These are phyloP conservation scores for Coriolopsis trogii DNA, from an alignment of 1,284 basidiomycete species.

Conservation along the genomic window DNA sequence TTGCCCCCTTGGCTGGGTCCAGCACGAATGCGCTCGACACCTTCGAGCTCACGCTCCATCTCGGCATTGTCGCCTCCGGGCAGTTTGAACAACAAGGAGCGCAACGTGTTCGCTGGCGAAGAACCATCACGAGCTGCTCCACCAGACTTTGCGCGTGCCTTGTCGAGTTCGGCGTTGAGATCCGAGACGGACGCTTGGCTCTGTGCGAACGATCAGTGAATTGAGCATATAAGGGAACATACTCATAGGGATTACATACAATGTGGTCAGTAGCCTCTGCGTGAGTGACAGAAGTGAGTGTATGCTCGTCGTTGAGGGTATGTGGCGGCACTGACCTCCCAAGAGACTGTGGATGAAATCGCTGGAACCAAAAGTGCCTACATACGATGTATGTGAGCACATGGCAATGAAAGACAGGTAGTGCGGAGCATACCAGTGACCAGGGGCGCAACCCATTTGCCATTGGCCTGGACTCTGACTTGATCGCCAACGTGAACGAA, in stretches of 20 bases:
- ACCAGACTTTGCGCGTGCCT: conserved; percentile 59
- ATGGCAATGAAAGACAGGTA: not conserved
- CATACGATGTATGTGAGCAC: not conserved
- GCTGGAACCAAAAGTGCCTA: conserved; percentile 82
- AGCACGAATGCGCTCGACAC: conserved; percentile 71
- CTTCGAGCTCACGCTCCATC: conserved; percentile 76
- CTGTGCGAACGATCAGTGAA: conserved; percentile 24
- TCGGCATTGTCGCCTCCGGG: conserved; percentile 63
- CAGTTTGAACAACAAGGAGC: conserved; percentile 57
- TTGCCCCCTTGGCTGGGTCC: conserved; percentile 57
- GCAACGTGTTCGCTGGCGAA: conserved; percentile 47
- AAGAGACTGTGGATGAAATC: conserved; percentile 84
- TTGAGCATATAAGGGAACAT: not conserved
- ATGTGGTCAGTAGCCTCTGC: conserved; percentile 75
- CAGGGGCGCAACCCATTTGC: conserved; percentile 78
- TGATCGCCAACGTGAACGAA: conserved; percentile 92
- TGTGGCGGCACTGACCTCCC: conserved; percentile 49
- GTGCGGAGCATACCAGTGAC: conserved; percentile 68
- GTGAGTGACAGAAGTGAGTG: conserved; percentile 1
- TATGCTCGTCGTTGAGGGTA: not conserved
- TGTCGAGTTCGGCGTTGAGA: conserved; percentile 79
- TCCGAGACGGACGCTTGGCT: conserved; percentile 81
- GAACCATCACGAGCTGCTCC: conserved; percentile 42
- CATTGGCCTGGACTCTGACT: conserved; percentile 76
- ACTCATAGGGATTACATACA: conserved; percentile 39